A percentile compares a stretch with the other conserved stretches of the same genome.
Evolutionary conservation across 1,284 basidiomycete species (phyloP).

Genomic region (Coniferiporia sulphurascens): DNA sequence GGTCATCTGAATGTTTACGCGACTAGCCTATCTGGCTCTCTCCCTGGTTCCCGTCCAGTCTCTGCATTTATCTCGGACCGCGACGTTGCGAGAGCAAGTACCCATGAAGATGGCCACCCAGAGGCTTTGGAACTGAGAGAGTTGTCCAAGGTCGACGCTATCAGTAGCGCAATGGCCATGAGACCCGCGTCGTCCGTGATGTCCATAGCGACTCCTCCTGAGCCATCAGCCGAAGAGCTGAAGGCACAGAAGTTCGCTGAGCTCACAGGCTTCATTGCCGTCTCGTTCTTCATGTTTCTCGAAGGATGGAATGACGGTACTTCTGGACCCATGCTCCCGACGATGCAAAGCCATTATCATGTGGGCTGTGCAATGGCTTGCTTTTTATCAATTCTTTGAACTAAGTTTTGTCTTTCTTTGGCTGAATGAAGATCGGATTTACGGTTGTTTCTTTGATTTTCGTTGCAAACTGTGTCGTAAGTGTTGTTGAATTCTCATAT

Average conservation of each 20-base stretch:
- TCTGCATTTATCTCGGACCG: too few relatives aligned
- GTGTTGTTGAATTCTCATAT: neutral
- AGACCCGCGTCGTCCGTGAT: neutral
- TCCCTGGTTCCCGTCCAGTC: too few relatives aligned
- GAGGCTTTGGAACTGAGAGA: neutral
- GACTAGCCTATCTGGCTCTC: neutral
- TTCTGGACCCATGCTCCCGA: neutral
- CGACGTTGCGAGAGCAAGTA: too few relatives aligned
- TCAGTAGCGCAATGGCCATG: neutral
- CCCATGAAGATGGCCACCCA: too few relatives aligned
- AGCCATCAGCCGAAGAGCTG: neutral
- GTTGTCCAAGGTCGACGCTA: neutral
- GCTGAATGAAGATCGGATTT: neutral
- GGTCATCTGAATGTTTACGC: neutral
- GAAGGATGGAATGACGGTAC: slow-evolving; percentile 9
- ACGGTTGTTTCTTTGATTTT: slow-evolving; percentile 1
- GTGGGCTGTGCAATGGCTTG: neutral
- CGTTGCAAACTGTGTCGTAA: neutral
- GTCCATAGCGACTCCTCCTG: neutral
- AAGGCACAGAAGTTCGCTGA: neutral
- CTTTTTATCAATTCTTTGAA: neutral
- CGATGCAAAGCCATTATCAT: slow-evolving; percentile 5
- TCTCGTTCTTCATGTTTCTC: slow-evolving; percentile 5
- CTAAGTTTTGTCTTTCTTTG: neutral
- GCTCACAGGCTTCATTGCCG: neutral